phyloP scores from a whole-genome alignment of 2,329 filamentous ascomycete species.

The Diaporthe sp. region DNA sequence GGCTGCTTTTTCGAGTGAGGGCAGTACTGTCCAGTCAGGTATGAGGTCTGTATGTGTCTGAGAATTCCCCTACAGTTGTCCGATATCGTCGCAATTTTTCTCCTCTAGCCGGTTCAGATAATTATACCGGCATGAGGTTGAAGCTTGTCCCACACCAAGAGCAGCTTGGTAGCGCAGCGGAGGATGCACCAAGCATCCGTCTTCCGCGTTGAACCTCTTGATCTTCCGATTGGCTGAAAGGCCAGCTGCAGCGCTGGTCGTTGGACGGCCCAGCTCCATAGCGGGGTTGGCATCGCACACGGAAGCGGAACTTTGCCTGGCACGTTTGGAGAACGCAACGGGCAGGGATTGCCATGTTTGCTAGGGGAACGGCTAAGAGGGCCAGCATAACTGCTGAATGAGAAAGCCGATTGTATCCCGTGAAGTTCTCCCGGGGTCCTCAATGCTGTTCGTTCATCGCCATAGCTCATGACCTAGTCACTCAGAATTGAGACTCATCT shows the following conservation, averaged over 20 bases:
- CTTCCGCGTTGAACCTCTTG: constrained; percentile 26
- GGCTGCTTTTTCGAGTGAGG: not conserved
- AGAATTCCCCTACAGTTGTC: not conserved
- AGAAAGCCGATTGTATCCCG: not conserved
- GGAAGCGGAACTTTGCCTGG: constrained; percentile 37
- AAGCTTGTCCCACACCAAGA: not conserved
- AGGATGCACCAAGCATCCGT: constrained; percentile 33
- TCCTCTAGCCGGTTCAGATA: not conserved
- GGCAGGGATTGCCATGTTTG: not conserved
- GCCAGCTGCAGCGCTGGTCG: constrained; percentile 10
- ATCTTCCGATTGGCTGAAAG: constrained; percentile 39
- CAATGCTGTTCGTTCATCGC: not conserved
- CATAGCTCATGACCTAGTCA: not conserved
- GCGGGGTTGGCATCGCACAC: not conserved
- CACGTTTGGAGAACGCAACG: not conserved
- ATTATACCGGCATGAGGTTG: not conserved
- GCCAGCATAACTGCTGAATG: not conserved
- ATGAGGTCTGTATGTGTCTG: not conserved
- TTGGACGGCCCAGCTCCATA: constrained; percentile 9
- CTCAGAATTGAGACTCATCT: not conserved
- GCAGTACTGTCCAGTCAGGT: not conserved
- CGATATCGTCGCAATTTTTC: not conserved
- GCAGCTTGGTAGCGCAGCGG: not conserved
- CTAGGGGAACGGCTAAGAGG: not conserved
- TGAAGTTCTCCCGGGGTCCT: not conserved